Conservation (phyloP, 768 basidiomycete genomes). For the Tulasnella sp. region DNA sequence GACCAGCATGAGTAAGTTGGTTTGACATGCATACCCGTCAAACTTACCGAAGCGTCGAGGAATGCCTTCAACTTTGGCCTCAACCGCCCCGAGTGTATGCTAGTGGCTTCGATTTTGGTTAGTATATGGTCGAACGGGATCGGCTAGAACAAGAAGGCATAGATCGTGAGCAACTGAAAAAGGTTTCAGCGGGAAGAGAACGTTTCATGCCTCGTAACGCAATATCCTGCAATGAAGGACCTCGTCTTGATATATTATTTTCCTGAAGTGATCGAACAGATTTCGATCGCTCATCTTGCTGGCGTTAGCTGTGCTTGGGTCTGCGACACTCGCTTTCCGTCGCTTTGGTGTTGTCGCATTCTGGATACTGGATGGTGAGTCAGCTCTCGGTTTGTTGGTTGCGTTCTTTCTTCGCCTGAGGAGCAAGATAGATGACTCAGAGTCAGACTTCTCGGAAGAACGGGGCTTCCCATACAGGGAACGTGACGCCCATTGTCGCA, state of each 20-base stretch:
- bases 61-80: constrained; percentile 36
- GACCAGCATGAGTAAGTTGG: background rate
- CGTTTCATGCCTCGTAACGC: constrained; percentile 52
- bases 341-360: background rate
- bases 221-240: constrained; percentile 45
- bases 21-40: background rate
- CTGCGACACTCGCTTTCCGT: background rate
- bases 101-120: constrained; percentile 30
- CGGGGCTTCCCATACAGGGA: background rate
- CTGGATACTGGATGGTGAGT: background rate
- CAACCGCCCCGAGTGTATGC: constrained; percentile 26
- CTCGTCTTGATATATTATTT: constrained; percentile 26
- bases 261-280: constrained; percentile 9
- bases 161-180: no score
- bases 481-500: background rate
- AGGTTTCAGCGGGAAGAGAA: no score
- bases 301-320: background rate
- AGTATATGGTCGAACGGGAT: constrained; percentile 46
- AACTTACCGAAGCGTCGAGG: constrained; percentile 44
- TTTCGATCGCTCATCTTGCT: background rate
- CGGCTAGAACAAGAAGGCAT: no score
- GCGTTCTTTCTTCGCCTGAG: background rate
- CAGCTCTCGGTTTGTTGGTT: constrained; percentile 6
- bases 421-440: background rate
- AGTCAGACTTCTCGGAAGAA: background rate